A percentile compares a stretch with the other conserved stretches of the same genome.
Conservation (phyloP, 164 flowering plant species). For the Santalum album region DNA sequence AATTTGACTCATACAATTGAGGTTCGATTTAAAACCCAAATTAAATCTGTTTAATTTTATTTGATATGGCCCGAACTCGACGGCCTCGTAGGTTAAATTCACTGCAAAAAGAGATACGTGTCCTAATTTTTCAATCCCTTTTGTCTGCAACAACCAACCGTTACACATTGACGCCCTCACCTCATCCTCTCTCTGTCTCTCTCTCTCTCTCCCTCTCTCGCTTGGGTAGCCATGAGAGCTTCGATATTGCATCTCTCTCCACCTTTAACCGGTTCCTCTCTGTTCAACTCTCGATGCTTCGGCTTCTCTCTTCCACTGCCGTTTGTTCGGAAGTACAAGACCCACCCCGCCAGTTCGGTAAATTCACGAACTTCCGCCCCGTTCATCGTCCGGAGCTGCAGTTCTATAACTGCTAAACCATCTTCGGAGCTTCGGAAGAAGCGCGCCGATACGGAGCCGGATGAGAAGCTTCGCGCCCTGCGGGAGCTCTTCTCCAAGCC, state of each 20-base stretch:
- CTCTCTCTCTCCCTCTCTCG: constrained; percentile 15
- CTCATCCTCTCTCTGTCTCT: not conserved
- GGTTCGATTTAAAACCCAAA: too few species aligned
- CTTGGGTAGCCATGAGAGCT: not conserved
- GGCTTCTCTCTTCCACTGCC: constrained; percentile 23
- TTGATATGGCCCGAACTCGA: too few species aligned
- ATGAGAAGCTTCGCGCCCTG: constrained; percentile 66
- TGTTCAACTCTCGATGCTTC: constrained; percentile 15
- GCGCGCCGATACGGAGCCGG: constrained; percentile 24
- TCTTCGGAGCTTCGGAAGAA: constrained; percentile 52
- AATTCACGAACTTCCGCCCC: constrained; percentile 8
- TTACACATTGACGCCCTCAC: not conserved
- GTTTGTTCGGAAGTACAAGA: constrained; percentile 19
- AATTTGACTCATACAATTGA: too few species aligned
- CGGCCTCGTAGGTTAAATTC: too few species aligned
- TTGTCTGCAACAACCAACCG: not conserved
- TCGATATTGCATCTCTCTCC: not conserved
- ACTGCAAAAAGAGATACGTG: too few species aligned
- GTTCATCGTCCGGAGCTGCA: constrained; percentile 26
- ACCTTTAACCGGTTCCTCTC: constrained; percentile 4
- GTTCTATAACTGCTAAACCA: constrained; percentile 54
- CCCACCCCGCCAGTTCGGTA: constrained; percentile 9
- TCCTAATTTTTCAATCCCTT: too few species aligned
- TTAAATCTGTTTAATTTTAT: too few species aligned
- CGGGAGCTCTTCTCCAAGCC: constrained; percentile 69